These are phyloP conservation scores for Fusarium mexicanum DNA, from an alignment of 2,329 filamentous ascomycete genomes.

Conservation along the genomic window DNA sequence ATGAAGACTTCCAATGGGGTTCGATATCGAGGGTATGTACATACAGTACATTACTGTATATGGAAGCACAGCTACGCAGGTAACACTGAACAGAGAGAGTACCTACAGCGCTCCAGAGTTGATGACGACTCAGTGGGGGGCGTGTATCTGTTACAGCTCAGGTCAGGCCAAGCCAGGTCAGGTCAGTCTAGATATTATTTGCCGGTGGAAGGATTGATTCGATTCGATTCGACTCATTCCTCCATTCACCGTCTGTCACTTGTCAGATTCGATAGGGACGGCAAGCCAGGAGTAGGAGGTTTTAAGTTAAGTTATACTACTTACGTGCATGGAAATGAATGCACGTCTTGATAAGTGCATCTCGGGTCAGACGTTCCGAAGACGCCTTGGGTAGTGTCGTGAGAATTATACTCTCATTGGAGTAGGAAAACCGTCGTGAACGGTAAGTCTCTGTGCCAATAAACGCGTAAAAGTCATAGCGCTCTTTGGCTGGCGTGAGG, in stretches of 20 bases:
- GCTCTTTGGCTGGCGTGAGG: neutral
- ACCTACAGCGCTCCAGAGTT: neutral
- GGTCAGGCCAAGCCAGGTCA: neutral
- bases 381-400: neutral
- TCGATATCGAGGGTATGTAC: neutral
- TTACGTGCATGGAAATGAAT: constrained; percentile 7
- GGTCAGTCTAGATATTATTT: neutral
- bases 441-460: neutral
- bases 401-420: neutral
- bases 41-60: neutral
- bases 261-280: constrained; percentile 17
- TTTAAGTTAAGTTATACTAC: neutral
- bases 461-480: constrained; percentile 2
- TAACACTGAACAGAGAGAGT: neutral
- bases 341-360: neutral
- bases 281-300: neutral
- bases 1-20: neutral
- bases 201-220: neutral
- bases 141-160: neutral
- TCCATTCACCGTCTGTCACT: constrained; percentile 15
- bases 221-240: neutral
- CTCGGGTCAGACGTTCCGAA: neutral
- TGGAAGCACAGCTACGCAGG: neutral
- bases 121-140: constrained; percentile 21
- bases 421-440: neutral